These are phyloP conservation scores for Phlegmacium glaucopus DNA, from an alignment of 768 basidiomycete genomes.

Conservation along the genomic window DNA sequence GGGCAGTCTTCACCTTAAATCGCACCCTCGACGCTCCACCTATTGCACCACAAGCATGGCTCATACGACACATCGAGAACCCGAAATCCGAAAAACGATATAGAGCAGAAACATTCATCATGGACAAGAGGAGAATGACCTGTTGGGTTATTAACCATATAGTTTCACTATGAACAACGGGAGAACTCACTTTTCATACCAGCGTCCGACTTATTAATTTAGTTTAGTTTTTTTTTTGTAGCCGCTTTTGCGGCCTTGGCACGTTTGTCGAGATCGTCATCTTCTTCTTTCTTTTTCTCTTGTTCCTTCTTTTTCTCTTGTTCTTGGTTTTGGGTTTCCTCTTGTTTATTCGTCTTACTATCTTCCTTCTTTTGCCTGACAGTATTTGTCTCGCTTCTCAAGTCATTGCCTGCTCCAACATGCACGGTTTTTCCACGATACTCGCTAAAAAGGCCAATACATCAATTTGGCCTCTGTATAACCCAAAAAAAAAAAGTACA, in stretches of 20 bases:
- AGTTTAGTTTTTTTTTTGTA: not conserved
- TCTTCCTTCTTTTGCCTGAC: not conserved
- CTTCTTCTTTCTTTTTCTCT: not conserved
- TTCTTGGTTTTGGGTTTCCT: no score
- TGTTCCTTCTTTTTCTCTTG: not conserved
- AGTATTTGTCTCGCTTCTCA: not conserved
- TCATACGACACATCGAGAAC: no score
- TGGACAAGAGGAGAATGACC: no score
- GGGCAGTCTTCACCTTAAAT: no score
- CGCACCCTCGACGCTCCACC: no score
- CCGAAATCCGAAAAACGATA: no score
- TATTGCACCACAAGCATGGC: no score
- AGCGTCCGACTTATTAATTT: not conserved
- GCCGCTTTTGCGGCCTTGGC: not conserved
- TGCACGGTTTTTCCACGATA: constrained; percentile 1
- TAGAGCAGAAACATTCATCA: no score
- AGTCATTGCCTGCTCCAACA: not conserved
- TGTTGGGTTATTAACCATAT: no score
- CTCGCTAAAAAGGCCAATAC: not conserved
- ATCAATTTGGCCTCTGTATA: not conserved
- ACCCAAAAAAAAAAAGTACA: not conserved
- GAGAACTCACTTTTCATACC: not conserved
- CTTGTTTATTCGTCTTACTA: no score
- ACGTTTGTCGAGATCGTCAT: not conserved
- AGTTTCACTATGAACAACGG: no score